Percentiles rank a stretch among this genome's conserved stretches.
Conservation (phyloP, 2,329 filamentous ascomycete species). For the Ophiostoma himal-ulmi region DNA sequence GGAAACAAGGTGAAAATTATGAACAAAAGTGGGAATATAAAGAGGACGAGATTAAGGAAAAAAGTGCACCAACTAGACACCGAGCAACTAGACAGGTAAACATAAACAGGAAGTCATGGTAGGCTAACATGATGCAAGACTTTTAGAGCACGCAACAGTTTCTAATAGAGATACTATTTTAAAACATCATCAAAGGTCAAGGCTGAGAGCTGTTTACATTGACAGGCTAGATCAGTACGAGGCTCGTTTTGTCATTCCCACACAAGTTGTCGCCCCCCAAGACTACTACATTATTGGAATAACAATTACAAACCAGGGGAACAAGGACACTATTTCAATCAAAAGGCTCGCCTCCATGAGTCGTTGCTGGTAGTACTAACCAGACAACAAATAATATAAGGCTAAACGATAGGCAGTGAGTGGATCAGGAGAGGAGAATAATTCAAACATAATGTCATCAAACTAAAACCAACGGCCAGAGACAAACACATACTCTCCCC, state of each 20-base stretch:
- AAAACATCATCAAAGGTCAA: neutral
- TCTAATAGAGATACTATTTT: neutral
- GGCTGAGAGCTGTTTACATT: neutral
- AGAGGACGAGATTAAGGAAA: neutral
- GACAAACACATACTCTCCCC: neutral
- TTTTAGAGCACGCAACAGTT: neutral
- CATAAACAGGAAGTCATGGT: neutral
- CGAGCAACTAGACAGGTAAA: neutral
- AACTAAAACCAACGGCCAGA: slow-evolving; percentile 9
- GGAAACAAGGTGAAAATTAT: neutral
- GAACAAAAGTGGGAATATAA: neutral
- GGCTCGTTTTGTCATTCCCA: neutral
- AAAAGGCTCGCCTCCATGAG: neutral
- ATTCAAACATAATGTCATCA: neutral
- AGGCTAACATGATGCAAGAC: neutral
- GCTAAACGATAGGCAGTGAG: neutral
- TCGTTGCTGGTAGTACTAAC: neutral
- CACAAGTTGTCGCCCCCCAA: neutral
- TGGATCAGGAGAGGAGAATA: neutral
- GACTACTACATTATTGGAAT: neutral
- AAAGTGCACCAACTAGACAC: neutral
- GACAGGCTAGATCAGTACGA: neutral
- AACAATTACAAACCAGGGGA: neutral
- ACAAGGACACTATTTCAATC: neutral
- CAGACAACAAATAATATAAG: neutral